Conservation (phyloP, 1,139 yeast genomes). For the Suhomyces panamericanus region DNA sequence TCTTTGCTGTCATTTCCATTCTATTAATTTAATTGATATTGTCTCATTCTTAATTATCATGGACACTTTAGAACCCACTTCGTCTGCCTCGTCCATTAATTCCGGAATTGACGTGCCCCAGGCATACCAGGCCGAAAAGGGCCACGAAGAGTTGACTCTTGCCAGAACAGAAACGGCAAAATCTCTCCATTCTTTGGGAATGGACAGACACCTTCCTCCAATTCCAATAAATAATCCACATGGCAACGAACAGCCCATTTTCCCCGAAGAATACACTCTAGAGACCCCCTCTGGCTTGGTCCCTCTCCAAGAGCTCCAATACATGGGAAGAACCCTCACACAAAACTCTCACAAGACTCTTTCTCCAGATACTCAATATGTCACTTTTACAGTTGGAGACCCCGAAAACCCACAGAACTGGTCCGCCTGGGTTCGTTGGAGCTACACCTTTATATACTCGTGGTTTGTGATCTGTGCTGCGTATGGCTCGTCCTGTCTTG, state of each 20-base stretch:
- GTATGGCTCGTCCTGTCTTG: conserved; percentile 83
- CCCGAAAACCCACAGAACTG: conserved; percentile 90
- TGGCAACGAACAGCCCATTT: conserved; percentile 53
- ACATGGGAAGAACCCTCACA: conserved; percentile 54
- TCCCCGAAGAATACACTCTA: conserved; percentile 87
- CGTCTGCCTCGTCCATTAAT: neutral
- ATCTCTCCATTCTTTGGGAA: conserved; percentile 63
- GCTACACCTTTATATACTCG: conserved; percentile 65
- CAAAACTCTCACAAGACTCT: conserved; percentile 16
- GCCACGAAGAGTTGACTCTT: conserved; percentile 8
- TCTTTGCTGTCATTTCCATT: no score
- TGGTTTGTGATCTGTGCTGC: conserved; percentile 81
- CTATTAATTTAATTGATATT: no score
- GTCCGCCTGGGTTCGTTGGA: conserved; percentile 60
- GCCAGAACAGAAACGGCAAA: conserved; percentile 66
- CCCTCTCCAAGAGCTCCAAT: conserved; percentile 69
- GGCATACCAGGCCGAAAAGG: neutral
- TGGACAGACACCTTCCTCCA: conserved; percentile 50
- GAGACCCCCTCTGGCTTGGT: conserved; percentile 89
- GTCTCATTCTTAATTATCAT: no score
- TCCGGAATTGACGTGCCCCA: neutral
- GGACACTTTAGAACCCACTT: neutral
- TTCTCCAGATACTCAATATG: conserved; percentile 68
- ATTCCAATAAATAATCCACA: conserved; percentile 67
- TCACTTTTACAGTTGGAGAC: conserved; percentile 72